Conservation (phyloP, 176 grass and related monocot species). For the Aechmea fasciata region DNA sequence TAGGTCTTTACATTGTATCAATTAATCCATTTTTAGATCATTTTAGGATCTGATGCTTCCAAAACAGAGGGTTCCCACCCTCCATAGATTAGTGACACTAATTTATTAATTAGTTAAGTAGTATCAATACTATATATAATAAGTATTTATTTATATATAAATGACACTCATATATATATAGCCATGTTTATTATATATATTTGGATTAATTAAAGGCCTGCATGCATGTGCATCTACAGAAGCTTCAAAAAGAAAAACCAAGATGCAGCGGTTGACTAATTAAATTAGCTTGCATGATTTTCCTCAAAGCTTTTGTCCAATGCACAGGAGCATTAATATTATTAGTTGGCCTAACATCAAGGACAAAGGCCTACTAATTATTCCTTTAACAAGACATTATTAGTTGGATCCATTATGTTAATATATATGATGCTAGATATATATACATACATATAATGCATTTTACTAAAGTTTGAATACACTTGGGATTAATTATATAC, state of each 20-base stretch:
- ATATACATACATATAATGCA: background rate
- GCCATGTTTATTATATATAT: too few species aligned
- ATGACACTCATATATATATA: background rate
- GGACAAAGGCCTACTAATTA: background rate
- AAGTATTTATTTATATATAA: background rate
- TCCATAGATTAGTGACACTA: background rate
- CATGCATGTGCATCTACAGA: conserved; percentile 35
- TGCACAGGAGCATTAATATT: background rate
- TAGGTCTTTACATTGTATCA: background rate
- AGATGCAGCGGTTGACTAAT: background rate
- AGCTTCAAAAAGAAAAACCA: conserved; percentile 24
- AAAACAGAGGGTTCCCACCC: background rate
- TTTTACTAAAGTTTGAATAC: background rate
- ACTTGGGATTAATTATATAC: background rate
- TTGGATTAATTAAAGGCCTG: background rate
- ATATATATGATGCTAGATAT: background rate
- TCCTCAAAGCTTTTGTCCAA: background rate
- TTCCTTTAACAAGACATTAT: conserved; percentile 1
- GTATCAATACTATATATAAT: too few species aligned
- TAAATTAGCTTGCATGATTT: background rate
- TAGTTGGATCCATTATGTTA: conserved; percentile 1
- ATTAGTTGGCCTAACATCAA: conserved; percentile 4
- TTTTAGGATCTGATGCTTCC: background rate
- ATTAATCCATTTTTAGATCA: background rate
- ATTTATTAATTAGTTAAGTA: background rate